Evolutionary conservation across 495 filamentous ascomycete genomes (phyloP).

Genomic region (Wilcoxina mikolae): DNA sequence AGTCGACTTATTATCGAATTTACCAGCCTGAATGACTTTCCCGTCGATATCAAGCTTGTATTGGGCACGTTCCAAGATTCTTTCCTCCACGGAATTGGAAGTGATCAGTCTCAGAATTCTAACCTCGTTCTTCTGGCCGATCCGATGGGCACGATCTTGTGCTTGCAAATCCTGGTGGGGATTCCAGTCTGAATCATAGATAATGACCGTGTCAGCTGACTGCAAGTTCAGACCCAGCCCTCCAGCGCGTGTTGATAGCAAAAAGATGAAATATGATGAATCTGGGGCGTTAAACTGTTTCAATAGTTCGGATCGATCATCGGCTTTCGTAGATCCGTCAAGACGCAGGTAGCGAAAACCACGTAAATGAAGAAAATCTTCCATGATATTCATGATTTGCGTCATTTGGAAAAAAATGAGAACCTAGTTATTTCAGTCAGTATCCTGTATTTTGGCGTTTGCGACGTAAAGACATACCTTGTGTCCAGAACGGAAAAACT

Average conservation of each 20-base stretch:
- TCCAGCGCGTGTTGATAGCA: slow-evolving; percentile 97
- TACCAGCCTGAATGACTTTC: slow-evolving; percentile 97
- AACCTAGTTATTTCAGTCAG: slow-evolving; percentile 27
- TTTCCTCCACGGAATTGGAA: slow-evolving; percentile 93
- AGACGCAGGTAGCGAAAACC: slow-evolving; percentile 75
- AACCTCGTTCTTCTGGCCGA: slow-evolving; percentile 98
- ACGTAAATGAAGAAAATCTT: slow-evolving; percentile 81
- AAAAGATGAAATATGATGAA: slow-evolving; percentile 92
- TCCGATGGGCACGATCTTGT: slow-evolving; percentile 98
- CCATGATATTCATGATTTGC: slow-evolving; percentile 99
- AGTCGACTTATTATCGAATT: slow-evolving; percentile 98
- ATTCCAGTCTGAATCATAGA: slow-evolving; percentile 99
- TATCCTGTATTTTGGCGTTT: not conserved
- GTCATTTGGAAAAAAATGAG: slow-evolving; percentile 99
- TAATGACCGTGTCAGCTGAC: slow-evolving; percentile 96
- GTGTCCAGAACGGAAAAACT: slow-evolving; percentile 78
- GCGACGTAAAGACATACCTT: slow-evolving; percentile 37
- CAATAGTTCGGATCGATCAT: slow-evolving; percentile 85
- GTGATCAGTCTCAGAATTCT: slow-evolving; percentile 89
- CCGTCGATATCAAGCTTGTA: slow-evolving; percentile 99
- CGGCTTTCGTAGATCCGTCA: slow-evolving; percentile 91
- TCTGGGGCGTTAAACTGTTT: slow-evolving; percentile 74
- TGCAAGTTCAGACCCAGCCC: slow-evolving; percentile 93
- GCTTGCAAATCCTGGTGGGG: slow-evolving; percentile 98
- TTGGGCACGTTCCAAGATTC: slow-evolving; percentile 91